These are phyloP conservation scores for Saksenaea vasiformis DNA, from an alignment of 371 early-diverging fungal species.

Conservation along the genomic window DNA sequence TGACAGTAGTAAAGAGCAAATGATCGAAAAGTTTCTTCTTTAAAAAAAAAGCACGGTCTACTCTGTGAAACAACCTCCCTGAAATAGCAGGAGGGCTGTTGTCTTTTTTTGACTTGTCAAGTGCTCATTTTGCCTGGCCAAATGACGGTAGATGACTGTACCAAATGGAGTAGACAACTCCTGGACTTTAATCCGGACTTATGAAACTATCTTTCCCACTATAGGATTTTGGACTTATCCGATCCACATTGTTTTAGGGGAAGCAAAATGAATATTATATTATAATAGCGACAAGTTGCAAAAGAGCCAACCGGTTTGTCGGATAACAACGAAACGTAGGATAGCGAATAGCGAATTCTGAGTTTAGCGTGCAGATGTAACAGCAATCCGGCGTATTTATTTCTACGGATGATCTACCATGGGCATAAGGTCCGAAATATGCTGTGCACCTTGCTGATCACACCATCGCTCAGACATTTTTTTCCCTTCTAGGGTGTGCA, in stretches of 20 bases:
- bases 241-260: neutral
- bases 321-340: neutral
- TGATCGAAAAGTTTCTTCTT: neutral
- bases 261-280: neutral
- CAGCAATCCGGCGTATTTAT: neutral
- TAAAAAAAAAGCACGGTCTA: neutral
- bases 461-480: neutral
- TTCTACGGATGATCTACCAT: neutral
- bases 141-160: neutral
- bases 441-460: neutral
- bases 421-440: neutral
- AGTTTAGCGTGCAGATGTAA: neutral
- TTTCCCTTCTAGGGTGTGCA: neutral
- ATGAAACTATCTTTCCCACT: neutral
- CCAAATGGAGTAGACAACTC: neutral
- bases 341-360: neutral
- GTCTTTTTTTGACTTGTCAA: slow-evolving; percentile 1
- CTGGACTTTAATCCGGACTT: neutral
- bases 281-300: neutral
- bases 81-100: slow-evolving; percentile 23
- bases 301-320: neutral
- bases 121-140: neutral
- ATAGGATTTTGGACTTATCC: neutral
- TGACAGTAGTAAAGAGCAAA: neutral
- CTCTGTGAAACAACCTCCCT: slow-evolving; percentile 14